Evolutionary conservation across 441 rosid genomes (phyloP).

Genomic region (Rhodomyrtus psidioides): DNA sequence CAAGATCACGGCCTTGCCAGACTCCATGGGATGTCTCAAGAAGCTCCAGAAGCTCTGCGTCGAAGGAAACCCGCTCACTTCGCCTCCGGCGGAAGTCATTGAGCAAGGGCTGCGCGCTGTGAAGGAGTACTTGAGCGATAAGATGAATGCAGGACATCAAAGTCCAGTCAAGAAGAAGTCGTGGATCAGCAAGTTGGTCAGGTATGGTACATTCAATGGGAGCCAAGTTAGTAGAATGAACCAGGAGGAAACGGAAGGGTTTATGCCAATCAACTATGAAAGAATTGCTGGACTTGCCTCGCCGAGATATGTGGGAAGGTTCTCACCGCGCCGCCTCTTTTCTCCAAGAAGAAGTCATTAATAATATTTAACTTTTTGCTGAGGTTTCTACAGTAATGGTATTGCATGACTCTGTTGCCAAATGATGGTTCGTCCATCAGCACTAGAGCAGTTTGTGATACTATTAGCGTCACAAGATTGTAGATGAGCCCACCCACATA

Average conservation of each 20-base stretch:
- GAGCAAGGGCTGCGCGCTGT: conserved; percentile 47
- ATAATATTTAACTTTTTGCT: neutral
- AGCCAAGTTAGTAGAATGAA: neutral
- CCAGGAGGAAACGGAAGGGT: conserved; percentile 30
- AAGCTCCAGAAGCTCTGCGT: conserved; percentile 54
- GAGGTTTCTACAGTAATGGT: neutral
- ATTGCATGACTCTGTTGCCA: neutral
- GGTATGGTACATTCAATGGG: conserved; percentile 48
- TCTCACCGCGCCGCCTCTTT: conserved; percentile 75
- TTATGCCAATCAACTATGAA: conserved; percentile 32
- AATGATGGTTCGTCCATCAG: neutral
- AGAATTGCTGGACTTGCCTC: conserved; percentile 49
- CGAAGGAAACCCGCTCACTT: conserved; percentile 74
- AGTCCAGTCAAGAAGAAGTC: conserved; percentile 46
- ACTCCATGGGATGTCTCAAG: conserved; percentile 73
- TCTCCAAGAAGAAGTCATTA: conserved; percentile 24
- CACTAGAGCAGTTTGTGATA: neutral
- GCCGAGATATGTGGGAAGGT: conserved; percentile 48
- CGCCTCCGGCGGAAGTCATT: conserved; percentile 62
- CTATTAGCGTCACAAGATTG: neutral
- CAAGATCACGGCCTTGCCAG: conserved; percentile 49
- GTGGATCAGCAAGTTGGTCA: conserved; percentile 72
- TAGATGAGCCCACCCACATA: neutral
- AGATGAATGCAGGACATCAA: conserved; percentile 37
- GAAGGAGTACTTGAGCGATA: conserved; percentile 55